phyloP scores from a whole-genome alignment of 1,284 basidiomycete genomes.

The Boletus sp. region DNA sequence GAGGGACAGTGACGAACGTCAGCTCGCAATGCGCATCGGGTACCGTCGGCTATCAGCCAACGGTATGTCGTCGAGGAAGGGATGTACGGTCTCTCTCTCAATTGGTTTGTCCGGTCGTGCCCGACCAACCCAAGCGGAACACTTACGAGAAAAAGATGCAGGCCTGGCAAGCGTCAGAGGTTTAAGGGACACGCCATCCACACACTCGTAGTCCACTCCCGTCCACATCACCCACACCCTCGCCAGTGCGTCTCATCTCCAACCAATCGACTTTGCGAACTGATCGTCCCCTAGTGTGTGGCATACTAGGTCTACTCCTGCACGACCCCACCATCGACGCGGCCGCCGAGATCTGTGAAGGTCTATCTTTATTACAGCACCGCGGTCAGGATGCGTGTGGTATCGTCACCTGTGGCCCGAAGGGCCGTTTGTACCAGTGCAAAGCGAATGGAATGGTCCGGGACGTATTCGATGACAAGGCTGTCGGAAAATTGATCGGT shows the following conservation, averaged over 20 bases:
- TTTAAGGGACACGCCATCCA: conserved; percentile 7
- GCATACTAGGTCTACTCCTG: conserved; percentile 81
- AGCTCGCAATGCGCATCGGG: not conserved
- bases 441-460: conserved; percentile 99
- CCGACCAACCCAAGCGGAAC: conserved; percentile 2
- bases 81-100: not conserved
- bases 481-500: conserved; percentile 78
- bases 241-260: conserved; percentile 22
- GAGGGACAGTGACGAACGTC: too few relatives aligned
- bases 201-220: conserved; percentile 4
- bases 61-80: not conserved
- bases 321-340: conserved; percentile 75
- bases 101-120: conserved; percentile 5
- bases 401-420: conserved; percentile 93
- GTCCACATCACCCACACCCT: conserved; percentile 4
- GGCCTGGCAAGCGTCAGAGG: not conserved
- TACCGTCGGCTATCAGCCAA: not conserved
- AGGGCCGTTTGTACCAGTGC: conserved; percentile 95
- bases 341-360: conserved; percentile 86
- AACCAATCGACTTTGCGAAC: not conserved
- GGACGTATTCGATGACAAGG: conserved; percentile 88
- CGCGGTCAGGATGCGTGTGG: conserved; percentile 98
- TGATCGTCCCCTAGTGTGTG: conserved; percentile 60
- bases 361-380: conserved; percentile 87
- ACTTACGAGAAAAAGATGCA: conserved; percentile 12